Evolutionary conservation across 352 stramenopile genomes (phyloP), one percentile per base, ranked within the genome.

Genomic region (Pythium folliculosum): DNA sequence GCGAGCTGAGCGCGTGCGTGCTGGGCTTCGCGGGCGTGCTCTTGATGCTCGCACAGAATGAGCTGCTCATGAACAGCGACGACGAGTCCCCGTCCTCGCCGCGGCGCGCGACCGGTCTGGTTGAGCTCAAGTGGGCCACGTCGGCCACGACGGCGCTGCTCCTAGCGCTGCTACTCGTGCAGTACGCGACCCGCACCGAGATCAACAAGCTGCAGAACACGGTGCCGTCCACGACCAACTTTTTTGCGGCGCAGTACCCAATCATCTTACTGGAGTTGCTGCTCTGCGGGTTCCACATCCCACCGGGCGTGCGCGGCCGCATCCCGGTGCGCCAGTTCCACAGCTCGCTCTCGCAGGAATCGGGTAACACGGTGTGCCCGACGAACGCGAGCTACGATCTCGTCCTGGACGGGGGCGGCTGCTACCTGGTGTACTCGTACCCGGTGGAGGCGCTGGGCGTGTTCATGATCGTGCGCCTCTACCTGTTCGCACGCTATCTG

Each of bases 11-110:
- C n/a, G 75, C 78, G 0, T 90, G 81, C 22, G 64, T 69, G 13
- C 35, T 87, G 1, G 84, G 65, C 17, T 65, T 89, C 0, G 19
- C 80, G 1, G 84, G 84, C 10, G 65, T 92, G 12, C 38, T 82
- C 19, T 47, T 92, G 30, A 92, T 92, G 84, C 77, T 92, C 5
- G 72, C 63, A n/a, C 75, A 90, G 60, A 92, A 90, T 60, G 81
- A 92, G 45, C 65, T 86, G 10, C 27, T 88, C 10, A 77, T 74
- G 61, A 67, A 25, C 35, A 53, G 4, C 16, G 32, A 51, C 5
- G 30, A 17, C n/a, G 25, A 54, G 19, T 38, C 47, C 25, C 12
- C 19, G 22, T 17, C 14, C 22, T 60, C 21, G 5, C 55, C 14
- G 2, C 43, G 25, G 21, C 65, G 51, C 21, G 60, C 61, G 1